Evolutionary conservation across 768 basidiomycete species (phyloP).

Genomic region (Mycena alexandri): DNA sequence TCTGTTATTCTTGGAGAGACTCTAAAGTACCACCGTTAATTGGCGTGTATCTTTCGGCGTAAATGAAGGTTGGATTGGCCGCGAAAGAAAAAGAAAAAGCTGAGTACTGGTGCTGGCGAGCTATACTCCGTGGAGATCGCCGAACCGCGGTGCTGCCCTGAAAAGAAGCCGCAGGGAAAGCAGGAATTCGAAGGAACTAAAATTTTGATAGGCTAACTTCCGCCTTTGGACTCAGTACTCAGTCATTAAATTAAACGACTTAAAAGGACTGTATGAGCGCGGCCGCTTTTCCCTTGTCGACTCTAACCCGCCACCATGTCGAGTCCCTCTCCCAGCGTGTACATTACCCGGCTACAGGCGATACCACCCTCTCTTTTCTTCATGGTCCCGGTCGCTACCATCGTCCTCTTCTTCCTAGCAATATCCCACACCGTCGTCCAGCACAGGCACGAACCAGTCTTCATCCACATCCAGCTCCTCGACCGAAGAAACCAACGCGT

Average conservation of each 20-base stretch:
- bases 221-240: background rate
- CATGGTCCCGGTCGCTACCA: conserved; percentile 35
- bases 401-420: conserved; percentile 31
- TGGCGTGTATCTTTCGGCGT: conserved; percentile 14
- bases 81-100: background rate
- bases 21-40: conserved; percentile 12
- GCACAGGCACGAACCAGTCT: conserved; percentile 22
- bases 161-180: too few species aligned
- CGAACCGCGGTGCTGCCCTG: background rate
- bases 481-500: conserved; percentile 33
- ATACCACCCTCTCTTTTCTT: conserved; percentile 36
- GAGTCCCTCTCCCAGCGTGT: background rate
- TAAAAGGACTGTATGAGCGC: background rate
- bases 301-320: conserved; percentile 24
- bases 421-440: conserved; percentile 22
- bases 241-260: background rate
- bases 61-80: background rate
- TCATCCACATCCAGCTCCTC: conserved; percentile 28
- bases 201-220: background rate
- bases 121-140: conserved; percentile 9
- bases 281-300: conserved; percentile 1
- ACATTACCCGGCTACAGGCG: conserved; percentile 26
- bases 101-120: background rate
- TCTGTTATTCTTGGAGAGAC: conserved; percentile 8
- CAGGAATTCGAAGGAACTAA: background rate